These are phyloP conservation scores for Lipomyces yamadae DNA, from an alignment of 805 yeast genomes.

Conservation along the genomic window DNA sequence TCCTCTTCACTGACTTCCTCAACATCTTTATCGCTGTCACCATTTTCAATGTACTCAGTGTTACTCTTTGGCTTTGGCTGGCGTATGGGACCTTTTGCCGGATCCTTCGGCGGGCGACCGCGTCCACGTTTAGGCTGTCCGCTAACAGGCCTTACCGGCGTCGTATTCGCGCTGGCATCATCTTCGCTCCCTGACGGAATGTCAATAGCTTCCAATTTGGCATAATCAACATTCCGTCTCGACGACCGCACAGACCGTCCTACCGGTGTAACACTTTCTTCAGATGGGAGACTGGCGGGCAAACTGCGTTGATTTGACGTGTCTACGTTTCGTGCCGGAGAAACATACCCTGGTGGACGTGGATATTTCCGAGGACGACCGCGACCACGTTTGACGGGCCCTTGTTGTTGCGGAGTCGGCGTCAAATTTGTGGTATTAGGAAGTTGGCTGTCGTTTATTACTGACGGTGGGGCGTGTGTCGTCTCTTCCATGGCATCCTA, in stretches of 20 bases:
- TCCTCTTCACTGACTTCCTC: slow-evolving; percentile 8
- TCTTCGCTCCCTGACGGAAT: not conserved
- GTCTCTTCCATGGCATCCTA: not conserved
- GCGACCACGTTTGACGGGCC: slow-evolving; percentile 31
- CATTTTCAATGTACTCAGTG: slow-evolving; percentile 10
- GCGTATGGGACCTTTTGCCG: slow-evolving; percentile 11
- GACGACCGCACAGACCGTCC: slow-evolving; percentile 25
- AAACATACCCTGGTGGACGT: slow-evolving; percentile 16
- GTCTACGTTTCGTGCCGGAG: slow-evolving; percentile 9
- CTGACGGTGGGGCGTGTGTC: not conserved
- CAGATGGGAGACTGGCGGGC: not conserved
- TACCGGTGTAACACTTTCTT: slow-evolving; percentile 6
- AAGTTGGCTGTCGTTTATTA: not conserved
- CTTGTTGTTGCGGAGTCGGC: not conserved
- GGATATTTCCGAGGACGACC: slow-evolving; percentile 32
- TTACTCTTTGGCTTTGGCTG: slow-evolving; percentile 4
- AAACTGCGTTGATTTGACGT: not conserved
- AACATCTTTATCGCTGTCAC: slow-evolving; percentile 11
- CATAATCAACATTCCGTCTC: slow-evolving; percentile 11
- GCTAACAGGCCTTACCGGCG: not conserved
- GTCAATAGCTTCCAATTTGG: slow-evolving; percentile 2
- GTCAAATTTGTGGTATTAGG: not conserved
- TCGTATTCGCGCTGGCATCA: slow-evolving; percentile 5
- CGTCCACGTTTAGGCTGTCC: slow-evolving; percentile 9
- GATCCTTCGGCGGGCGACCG: slow-evolving; percentile 31